Conservation (phyloP, 2,329 filamentous ascomycete genomes). For the Coniochaeta sp. region DNA sequence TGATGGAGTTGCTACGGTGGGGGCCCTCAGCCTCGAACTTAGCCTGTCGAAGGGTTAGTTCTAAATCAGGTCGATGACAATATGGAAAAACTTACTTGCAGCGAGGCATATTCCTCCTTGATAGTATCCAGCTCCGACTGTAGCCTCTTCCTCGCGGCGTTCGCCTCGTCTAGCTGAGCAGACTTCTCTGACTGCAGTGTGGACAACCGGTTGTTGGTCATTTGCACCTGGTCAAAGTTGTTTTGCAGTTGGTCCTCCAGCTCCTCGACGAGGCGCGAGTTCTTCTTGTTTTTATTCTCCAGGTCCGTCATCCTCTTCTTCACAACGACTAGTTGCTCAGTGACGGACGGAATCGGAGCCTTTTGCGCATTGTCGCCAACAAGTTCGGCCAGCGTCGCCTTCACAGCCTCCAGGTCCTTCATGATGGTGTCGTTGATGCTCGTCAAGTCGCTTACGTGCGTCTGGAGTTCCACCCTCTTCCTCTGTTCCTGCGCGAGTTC, state of each 20-base stretch:
- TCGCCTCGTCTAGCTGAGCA: conserved; percentile 71
- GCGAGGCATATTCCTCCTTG: conserved; percentile 61
- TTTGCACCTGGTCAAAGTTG: conserved; percentile 90
- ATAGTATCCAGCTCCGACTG: conserved; percentile 63
- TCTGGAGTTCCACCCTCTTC: conserved; percentile 49
- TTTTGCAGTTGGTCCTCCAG: conserved; percentile 92
- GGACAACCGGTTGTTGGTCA: conserved; percentile 77
- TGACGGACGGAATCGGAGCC: conserved; percentile 37
- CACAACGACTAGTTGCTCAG: conserved; percentile 52
- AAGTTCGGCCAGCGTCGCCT: conserved; percentile 44
- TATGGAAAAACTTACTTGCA: conserved; percentile 57
- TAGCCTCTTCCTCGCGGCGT: conserved; percentile 52
- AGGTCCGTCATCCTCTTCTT: conserved; percentile 59
- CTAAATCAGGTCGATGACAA: neutral
- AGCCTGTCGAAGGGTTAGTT: conserved; percentile 30
- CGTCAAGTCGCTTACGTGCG: conserved; percentile 47
- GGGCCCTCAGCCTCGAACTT: conserved; percentile 48
- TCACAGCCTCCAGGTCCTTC: conserved; percentile 55
- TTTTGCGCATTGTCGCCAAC: conserved; percentile 34
- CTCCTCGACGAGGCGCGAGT: conserved; percentile 85
- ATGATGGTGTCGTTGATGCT: conserved; percentile 52
- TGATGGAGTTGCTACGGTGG: conserved; percentile 53
- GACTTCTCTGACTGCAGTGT: conserved; percentile 70
- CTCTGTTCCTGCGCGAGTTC: conserved; percentile 51
- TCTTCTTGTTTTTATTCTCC: conserved; percentile 74